phyloP scores from a whole-genome alignment of 192 early-diverging fungal species.

The Backusella circina region DNA sequence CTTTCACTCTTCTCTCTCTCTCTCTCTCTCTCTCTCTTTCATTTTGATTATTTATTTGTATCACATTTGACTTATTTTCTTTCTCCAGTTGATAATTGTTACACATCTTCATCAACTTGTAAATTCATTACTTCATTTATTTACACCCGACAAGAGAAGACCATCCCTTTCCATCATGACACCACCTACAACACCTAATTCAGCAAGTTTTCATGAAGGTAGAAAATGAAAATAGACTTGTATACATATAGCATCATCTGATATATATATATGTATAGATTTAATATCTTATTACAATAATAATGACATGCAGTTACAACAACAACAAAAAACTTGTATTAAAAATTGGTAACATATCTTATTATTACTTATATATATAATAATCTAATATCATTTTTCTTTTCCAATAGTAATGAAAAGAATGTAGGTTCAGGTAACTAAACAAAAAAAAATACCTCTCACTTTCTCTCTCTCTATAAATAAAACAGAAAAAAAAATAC shows the following conservation, averaged over 20 bases:
- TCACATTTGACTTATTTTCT: neutral
- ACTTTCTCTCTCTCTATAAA: neutral
- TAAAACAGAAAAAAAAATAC: neutral
- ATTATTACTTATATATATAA: neutral
- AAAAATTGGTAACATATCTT: neutral
- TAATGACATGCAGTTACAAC: neutral
- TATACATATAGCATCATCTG: neutral
- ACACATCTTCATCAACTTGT: constrained; percentile 9
- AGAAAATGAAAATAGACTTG: neutral
- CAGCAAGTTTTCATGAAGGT: neutral
- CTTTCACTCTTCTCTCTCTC: neutral
- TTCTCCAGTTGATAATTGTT: neutral
- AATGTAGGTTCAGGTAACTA: neutral
- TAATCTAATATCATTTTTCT: neutral
- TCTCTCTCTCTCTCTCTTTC: neutral
- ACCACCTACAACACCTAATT: neutral
- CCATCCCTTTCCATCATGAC: neutral
- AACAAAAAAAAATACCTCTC: neutral
- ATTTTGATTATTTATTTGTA: neutral
- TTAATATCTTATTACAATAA: neutral
- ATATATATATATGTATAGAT: neutral
- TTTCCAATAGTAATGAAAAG: neutral
- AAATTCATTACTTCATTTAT: neutral
- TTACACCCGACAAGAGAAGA: neutral
- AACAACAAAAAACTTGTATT: neutral